Evolutionary conservation across 441 rosid species (phyloP).

Genomic region (Gossypium gossypioides): DNA sequence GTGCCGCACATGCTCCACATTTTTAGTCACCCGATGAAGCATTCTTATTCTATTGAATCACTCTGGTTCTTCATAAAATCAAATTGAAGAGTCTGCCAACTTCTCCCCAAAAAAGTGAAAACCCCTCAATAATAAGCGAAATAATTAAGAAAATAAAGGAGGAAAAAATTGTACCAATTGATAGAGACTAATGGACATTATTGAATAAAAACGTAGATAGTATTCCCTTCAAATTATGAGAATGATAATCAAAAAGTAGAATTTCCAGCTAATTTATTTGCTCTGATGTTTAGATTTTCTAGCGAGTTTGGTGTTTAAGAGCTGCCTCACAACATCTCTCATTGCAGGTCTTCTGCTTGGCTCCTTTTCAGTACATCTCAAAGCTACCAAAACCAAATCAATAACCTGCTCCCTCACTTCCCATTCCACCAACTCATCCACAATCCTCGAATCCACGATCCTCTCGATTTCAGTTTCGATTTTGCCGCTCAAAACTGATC

Average conservation of each 20-base stretch:
- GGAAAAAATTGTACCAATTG: background rate
- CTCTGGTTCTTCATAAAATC: too few species aligned
- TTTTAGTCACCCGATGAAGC: too few species aligned
- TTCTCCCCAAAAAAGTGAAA: background rate
- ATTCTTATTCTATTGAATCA: too few species aligned
- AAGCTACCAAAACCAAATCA: slow-evolving; percentile 31
- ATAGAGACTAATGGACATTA: background rate
- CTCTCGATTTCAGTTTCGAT: slow-evolving; percentile 4
- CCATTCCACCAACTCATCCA: slow-evolving; percentile 39
- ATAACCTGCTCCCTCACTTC: slow-evolving; percentile 35
- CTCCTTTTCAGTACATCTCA: slow-evolving; percentile 48
- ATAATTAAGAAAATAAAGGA: background rate
- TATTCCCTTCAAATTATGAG: background rate
- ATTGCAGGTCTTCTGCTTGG: slow-evolving; percentile 52
- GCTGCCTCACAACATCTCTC: slow-evolving; percentile 62
- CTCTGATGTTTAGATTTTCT: background rate
- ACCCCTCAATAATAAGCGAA: background rate
- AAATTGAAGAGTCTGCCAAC: background rate
- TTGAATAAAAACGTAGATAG: background rate
- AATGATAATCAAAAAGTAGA: background rate
- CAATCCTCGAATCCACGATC: slow-evolving; percentile 38
- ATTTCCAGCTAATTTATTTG: background rate
- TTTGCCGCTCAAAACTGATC: slow-evolving; percentile 27
- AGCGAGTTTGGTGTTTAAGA: slow-evolving; percentile 22
- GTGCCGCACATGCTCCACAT: too few species aligned